A percentile compares a stretch with the other conserved stretches of the same genome.
These are phyloP conservation scores for Venturia aucupariae DNA, from an alignment of 2,329 filamentous ascomycete species.

Conservation along the genomic window DNA sequence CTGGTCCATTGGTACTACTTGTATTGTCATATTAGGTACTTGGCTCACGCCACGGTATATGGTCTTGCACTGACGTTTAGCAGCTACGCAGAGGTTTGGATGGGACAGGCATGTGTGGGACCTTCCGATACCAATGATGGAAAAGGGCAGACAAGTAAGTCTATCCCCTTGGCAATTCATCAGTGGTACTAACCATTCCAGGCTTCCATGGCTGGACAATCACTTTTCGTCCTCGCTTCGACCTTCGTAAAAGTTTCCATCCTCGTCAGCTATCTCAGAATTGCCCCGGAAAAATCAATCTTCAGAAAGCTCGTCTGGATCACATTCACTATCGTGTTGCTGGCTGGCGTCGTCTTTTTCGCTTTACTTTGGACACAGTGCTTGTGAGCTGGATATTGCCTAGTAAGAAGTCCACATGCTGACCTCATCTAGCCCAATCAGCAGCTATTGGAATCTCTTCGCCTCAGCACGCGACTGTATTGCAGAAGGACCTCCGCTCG, in stretches of 20 bases:
- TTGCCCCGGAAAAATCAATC: conserved; percentile 30
- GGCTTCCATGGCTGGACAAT: conserved; percentile 31
- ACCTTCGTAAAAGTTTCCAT: conserved; percentile 31
- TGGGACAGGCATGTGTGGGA: conserved; percentile 33
- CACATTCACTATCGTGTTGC: conserved; percentile 26
- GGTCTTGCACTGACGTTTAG: not conserved
- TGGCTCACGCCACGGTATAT: not conserved
- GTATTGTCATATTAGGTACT: conserved; percentile 5
- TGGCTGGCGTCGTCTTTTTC: conserved; percentile 28
- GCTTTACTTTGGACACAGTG: conserved; percentile 25
- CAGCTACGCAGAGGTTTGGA: conserved; percentile 28
- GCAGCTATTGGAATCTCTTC: conserved; percentile 14
- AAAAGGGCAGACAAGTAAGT: conserved; percentile 13
- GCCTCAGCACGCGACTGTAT: conserved; percentile 7
- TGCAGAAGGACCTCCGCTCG: conserved; percentile 13
- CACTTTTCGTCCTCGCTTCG: conserved; percentile 30
- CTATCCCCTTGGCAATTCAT: not conserved
- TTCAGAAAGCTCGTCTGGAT: conserved; percentile 30
- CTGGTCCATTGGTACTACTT: conserved; percentile 17
- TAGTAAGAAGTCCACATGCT: not conserved
- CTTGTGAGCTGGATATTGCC: conserved; percentile 5
- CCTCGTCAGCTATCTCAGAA: conserved; percentile 30
- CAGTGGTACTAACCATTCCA: conserved; percentile 19
- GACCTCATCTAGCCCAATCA: conserved; percentile 3
- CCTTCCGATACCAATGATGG: conserved; percentile 17